Conservation (phyloP, 108 stramenopile species). For the Cyclostephanos tholiformis region DNA sequence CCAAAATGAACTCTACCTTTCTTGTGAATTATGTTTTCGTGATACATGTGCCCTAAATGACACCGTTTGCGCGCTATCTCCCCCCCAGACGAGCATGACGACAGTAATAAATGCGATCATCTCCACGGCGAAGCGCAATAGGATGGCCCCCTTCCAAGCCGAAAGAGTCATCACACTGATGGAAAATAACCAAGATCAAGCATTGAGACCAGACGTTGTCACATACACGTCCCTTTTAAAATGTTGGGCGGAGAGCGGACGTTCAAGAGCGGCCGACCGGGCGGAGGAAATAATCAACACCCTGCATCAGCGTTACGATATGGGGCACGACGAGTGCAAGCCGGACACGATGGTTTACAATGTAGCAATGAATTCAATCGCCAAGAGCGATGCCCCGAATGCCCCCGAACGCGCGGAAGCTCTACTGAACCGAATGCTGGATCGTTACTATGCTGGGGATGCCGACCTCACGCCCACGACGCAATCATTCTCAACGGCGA, state of each 20-base stretch:
- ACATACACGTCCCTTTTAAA: slow-evolving; percentile 59
- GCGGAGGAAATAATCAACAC: slow-evolving; percentile 45
- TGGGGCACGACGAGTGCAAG: slow-evolving; percentile 43
- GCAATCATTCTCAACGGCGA: slow-evolving; percentile 39
- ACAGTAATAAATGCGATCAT: slow-evolving; percentile 46
- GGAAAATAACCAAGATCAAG: slow-evolving; percentile 44
- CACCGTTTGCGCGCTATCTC: neutral
- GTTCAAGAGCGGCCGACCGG: slow-evolving; percentile 29
- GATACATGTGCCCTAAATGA: neutral
- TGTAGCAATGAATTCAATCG: slow-evolving; percentile 65
- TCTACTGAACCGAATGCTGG: slow-evolving; percentile 65
- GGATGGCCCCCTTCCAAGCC: slow-evolving; percentile 42
- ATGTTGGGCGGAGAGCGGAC: slow-evolving; percentile 48
- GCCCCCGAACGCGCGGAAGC: slow-evolving; percentile 61
- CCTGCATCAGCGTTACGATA: slow-evolving; percentile 35
- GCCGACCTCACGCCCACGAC: slow-evolving; percentile 40
- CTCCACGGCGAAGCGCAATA: slow-evolving; percentile 16
- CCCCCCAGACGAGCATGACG: slow-evolving; percentile 36
- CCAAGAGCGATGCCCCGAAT: slow-evolving; percentile 39
- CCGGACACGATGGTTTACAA: slow-evolving; percentile 46
- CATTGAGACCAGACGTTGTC: slow-evolving; percentile 44
- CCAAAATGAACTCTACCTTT: too few species aligned
- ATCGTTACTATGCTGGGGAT: slow-evolving; percentile 40
- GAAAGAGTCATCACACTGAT: slow-evolving; percentile 48
- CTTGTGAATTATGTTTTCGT: too few species aligned